These are phyloP conservation scores for Gaertneriomyces semiglobifer DNA, from an alignment of 192 early-diverging fungal species.

Conservation along the genomic window DNA sequence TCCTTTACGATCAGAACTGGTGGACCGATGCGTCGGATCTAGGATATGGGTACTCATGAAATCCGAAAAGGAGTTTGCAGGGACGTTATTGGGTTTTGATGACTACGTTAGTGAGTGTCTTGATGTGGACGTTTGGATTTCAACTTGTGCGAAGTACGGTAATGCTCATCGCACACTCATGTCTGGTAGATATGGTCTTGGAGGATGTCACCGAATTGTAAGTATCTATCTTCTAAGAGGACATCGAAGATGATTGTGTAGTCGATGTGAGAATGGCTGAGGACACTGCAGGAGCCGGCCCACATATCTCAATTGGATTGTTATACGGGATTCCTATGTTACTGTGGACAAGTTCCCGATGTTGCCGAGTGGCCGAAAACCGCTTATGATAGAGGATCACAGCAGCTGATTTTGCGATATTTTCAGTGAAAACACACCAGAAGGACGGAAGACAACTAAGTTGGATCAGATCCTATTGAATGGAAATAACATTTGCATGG, in stretches of 20 bases:
- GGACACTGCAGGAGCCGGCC: neutral
- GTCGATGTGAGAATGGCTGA: conserved; percentile 4
- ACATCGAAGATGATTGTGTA: too few species aligned
- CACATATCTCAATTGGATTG: neutral
- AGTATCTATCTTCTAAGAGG: conserved; percentile 25
- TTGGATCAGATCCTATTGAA: conserved; percentile 91
- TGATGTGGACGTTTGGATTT: neutral
- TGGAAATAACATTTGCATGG: conserved; percentile 97
- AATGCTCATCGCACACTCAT: neutral
- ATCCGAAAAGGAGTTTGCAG: conserved; percentile 93
- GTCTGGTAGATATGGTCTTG: conserved; percentile 81
- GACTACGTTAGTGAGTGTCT: conserved; percentile 83
- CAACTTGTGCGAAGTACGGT: neutral
- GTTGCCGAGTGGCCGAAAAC: too few species aligned
- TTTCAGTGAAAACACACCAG: conserved; percentile 70
- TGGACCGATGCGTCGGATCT: conserved; percentile 97
- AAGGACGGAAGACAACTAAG: conserved; percentile 70
- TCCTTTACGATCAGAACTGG: conserved; percentile 66
- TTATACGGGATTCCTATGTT: neutral
- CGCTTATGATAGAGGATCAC: too few species aligned
- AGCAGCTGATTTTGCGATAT: too few species aligned
- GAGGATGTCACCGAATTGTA: conserved; percentile 95
- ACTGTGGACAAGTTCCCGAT: too few species aligned
- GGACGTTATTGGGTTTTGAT: conserved; percentile 95
- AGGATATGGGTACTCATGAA: conserved; percentile 98